These are phyloP conservation scores for Alternaria solani DNA, from an alignment of 2,329 filamentous ascomycete genomes.

Conservation along the genomic window DNA sequence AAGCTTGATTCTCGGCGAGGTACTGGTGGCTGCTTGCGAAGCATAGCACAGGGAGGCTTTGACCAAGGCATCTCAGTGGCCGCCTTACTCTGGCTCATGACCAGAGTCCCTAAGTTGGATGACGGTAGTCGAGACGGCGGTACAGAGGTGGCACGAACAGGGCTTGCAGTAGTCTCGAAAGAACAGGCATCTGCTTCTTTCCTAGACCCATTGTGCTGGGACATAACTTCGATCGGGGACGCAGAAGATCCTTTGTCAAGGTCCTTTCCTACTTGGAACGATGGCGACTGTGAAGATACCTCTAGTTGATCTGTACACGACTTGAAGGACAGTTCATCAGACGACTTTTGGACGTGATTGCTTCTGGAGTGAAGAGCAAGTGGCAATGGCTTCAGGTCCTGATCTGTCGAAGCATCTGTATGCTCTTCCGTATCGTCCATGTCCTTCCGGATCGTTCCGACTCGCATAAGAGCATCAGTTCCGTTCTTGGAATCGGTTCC, in stretches of 20 bases:
- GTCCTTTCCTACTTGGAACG: conserved; percentile 6
- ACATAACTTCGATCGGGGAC: conserved; percentile 21
- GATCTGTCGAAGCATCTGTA: conserved; percentile 12
- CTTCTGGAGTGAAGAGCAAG: conserved; percentile 15
- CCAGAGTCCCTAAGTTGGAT: conserved; percentile 7
- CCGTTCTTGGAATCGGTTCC: conserved; percentile 36
- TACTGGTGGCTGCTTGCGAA: conserved; percentile 24
- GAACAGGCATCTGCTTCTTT: conserved; percentile 36
- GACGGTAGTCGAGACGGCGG: conserved; percentile 24
- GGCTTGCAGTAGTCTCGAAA: conserved; percentile 32
- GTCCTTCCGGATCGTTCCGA: not conserved
- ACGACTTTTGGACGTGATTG: conserved; percentile 40
- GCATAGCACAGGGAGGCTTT: conserved; percentile 20
- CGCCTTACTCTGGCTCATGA: conserved; percentile 14
- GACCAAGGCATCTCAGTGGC: conserved; percentile 24
- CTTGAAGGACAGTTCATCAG: conserved; percentile 47
- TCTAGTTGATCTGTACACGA: conserved; percentile 37
- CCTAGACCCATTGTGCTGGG: conserved; percentile 14
- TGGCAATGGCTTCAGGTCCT: conserved; percentile 4
- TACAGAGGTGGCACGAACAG: conserved; percentile 30
- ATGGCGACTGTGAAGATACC: not conserved
- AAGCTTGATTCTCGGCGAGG: conserved; percentile 31
- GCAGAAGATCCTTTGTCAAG: conserved; percentile 22
- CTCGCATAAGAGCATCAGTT: conserved; percentile 6
- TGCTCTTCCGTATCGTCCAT: conserved; percentile 5